Conservation (phyloP, 106 monocot genomes). For the Acorus calamus region DNA sequence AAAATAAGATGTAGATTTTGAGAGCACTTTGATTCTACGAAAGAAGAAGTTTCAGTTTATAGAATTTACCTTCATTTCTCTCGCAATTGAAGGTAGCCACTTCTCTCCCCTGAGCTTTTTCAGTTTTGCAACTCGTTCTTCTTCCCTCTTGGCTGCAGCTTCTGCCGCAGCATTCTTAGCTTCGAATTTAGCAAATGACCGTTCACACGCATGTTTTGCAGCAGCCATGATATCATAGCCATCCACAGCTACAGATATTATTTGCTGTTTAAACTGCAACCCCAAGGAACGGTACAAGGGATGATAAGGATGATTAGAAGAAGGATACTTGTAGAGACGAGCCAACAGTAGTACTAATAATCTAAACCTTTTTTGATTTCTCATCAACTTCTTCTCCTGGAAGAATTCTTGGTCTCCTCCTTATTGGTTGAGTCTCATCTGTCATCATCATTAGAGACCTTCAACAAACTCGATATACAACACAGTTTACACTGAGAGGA, state of each 20-base stretch:
- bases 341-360: neutral
- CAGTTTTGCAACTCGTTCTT: slow-evolving; percentile 63
- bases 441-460: slow-evolving; percentile 10
- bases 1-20: no score
- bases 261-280: slow-evolving; percentile 57
- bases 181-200: slow-evolving; percentile 49
- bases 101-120: slow-evolving; percentile 85
- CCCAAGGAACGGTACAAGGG: neutral
- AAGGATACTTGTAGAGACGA: no score
- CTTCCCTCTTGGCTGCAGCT: slow-evolving; percentile 56
- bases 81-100: slow-evolving; percentile 89
- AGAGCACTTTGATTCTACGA: no score
- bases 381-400: slow-evolving; percentile 74
- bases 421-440: slow-evolving; percentile 37
- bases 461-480: neutral
- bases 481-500: neutral
- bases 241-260: slow-evolving; percentile 46
- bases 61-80: slow-evolving; percentile 55
- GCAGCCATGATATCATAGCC: slow-evolving; percentile 41
- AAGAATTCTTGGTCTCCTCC: slow-evolving; percentile 61
- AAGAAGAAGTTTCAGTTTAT: no score
- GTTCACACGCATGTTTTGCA: slow-evolving; percentile 35
- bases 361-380: slow-evolving; percentile 75
- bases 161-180: slow-evolving; percentile 59
- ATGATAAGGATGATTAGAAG: neutral